These are phyloP conservation scores for Nannochloropsis granulata DNA, from an alignment of 108 stramenopile genomes.

Conservation along the genomic window DNA sequence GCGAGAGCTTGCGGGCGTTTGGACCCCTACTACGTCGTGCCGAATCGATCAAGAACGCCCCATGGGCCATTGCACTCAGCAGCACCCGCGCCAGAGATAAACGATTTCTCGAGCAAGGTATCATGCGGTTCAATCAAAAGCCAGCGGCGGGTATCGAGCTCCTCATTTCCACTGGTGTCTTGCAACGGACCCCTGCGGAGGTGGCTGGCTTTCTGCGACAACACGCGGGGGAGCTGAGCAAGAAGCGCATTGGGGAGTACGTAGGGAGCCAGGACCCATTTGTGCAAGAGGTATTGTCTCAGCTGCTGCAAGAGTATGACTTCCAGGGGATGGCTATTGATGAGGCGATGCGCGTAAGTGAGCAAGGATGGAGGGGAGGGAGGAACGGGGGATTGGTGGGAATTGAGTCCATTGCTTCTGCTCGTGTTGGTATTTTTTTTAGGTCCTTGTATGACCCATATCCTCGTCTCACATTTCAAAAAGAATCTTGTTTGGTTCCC, in stretches of 20 bases:
- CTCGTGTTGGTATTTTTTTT: too few relatives aligned
- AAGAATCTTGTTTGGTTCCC: too few relatives aligned
- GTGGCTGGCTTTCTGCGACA: not conserved
- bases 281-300: slow-evolving; percentile 10
- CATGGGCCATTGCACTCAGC: not conserved
- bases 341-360: slow-evolving; percentile 56
- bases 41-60: not conserved
- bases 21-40: not conserved
- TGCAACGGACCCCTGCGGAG: not conserved
- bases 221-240: not conserved
- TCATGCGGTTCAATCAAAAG: not conserved
- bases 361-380: slow-evolving; percentile 43
- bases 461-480: too few relatives aligned
- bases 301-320: slow-evolving; percentile 9
- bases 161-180: not conserved
- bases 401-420: too few relatives aligned
- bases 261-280: not conserved
- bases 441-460: too few relatives aligned
- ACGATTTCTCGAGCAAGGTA: not conserved
- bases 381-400: too few relatives aligned
- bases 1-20: not conserved
- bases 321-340: slow-evolving; percentile 15
- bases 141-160: not conserved
- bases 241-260: not conserved
- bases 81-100: not conserved